Evolutionary conservation across 2,329 filamentous ascomycete species (phyloP), one percentile per base, ranked within the genome.

Genomic region (Botrytis elliptica): DNA sequence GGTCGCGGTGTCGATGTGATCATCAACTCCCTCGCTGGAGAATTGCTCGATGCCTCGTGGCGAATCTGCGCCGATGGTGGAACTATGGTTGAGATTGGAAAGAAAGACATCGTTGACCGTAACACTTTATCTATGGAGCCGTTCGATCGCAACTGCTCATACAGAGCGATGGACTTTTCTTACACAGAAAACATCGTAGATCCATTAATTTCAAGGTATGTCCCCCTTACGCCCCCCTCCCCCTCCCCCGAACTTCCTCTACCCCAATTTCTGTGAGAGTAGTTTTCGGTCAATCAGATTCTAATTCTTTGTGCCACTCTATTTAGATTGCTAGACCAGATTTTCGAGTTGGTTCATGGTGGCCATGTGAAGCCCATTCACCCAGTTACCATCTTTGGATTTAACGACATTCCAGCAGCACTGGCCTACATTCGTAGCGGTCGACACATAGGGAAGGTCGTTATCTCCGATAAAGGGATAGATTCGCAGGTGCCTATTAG

Each of bases 401-500:
- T 77, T 82, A 70, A 79, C 74, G 36, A 83, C 9, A 82, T 16
- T 70, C 78, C 7, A 20, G 64, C 70, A 36, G 76, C 76, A 29
- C 64, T 78, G 25, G 6, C 49, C 22, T 76, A 79, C n/a, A 80
- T 86, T 76, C 83, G 84, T 71, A 78, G 77, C 42, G 84, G 84
- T 0, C 76, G 80, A 1, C 84, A 85, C 71, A 80, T 85, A 25
- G 85, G 84, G 0, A 86, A 86, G 71, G 79, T 85, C 9, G 80
- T 85, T 9, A 74, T 77, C 40, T 65, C 77, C 9, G 69, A 75
- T 74, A 36, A 70, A 36, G 52, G 14, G 4, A 14, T 12, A 22
- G n/a, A n/a, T 44, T 60, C 62, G 25, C 36, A 71, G 40, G 52
- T 74, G 44, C 46, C 72, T 29, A 44, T 76, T 55, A 36, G 72